These are phyloP conservation scores for Collybia mongolica DNA, from an alignment of 768 basidiomycete species.

Conservation along the genomic window DNA sequence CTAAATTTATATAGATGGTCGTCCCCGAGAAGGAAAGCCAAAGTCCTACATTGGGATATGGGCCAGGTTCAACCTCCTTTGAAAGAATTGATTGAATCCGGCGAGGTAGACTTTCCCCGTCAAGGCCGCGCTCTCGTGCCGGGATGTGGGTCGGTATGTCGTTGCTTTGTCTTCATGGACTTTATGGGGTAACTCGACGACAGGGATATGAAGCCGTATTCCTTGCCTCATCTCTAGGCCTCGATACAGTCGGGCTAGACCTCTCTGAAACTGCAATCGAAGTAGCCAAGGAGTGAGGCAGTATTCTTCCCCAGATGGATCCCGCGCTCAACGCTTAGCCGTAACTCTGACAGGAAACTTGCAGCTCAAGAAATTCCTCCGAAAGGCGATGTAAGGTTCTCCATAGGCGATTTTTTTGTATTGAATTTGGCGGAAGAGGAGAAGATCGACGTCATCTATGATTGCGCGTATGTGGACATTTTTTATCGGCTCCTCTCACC, in stretches of 20 bases:
- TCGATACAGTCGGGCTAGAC: conserved; percentile 53
- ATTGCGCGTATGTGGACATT: conserved; percentile 51
- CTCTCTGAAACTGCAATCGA: conserved; percentile 53
- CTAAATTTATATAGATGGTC: no score
- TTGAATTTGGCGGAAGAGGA: conserved; percentile 36
- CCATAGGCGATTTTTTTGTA: conserved; percentile 54
- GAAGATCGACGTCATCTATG: conserved; percentile 53
- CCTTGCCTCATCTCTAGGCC: conserved; percentile 47
- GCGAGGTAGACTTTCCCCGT: conserved; percentile 41
- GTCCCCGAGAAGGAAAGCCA: conserved; percentile 33
- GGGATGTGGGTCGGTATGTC: conserved; percentile 45
- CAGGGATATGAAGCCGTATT: conserved; percentile 64
- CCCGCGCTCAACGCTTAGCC: no score
- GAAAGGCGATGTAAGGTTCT: conserved; percentile 34
- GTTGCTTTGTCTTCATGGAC: no score
- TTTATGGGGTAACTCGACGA: no score
- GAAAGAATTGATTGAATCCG: conserved; percentile 46
- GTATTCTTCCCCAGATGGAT: no score
- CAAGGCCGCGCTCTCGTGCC: conserved; percentile 25
- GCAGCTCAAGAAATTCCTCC: conserved; percentile 15
- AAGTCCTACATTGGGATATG: conserved; percentile 61
- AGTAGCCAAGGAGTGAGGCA: conserved; percentile 40
- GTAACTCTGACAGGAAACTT: conserved; percentile 9
- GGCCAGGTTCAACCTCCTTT: conserved; percentile 56
- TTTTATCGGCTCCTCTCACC: not conserved